Evolutionary conservation across 352 stramenopile genomes (phyloP), one percentile per base, ranked within the genome.

Genomic region (Phytophthora pisi): DNA sequence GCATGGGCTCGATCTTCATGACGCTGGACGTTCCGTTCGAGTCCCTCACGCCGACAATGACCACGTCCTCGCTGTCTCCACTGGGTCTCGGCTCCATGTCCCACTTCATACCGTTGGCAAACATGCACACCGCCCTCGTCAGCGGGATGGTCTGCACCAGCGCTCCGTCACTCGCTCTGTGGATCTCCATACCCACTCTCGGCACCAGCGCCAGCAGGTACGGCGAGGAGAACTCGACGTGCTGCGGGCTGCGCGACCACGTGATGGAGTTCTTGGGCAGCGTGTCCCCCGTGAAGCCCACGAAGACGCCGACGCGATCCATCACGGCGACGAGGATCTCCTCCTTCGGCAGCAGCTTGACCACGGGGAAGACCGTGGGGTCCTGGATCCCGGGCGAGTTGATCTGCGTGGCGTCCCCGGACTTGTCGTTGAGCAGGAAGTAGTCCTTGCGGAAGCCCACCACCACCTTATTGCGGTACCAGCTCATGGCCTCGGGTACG

Each of bases 21-120:
- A 96, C 86, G 30, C 77, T 88, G 11, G 88, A 96, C 53, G 78
- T 91, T 16, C 78, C 75, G 30, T 70, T 75, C 1, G 53, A 53
- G n/a, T 94, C 88, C 30, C 88, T 78, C 15, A 92, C 74, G 8
- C 86, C 88, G 6, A 92, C 82, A 31, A 96, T 74, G 40, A 96
- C 69, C 9, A 95, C 81, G 51, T 96, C 88, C 56, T 96, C 88
- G 3, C 71, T 78, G 51, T 96, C 88, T 34, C 84, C 85, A 24
- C 70, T 84, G 10, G 77, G 82, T 20, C 88, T 78, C 2, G 88
- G 88, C 26, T 95, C 86, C 88, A 96, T 96, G 65, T 96, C 86
- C 70, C 86, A 96, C 70, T 96, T 96, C 88, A 96, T 96, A n/a
- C 88, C 88, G 64, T 96, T 96, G 46, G 81, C 79, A 68, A 96